Evolutionary conservation across 208 protist genomes (phyloP).

Genomic region (Endotrypanum monterogeii): DNA sequence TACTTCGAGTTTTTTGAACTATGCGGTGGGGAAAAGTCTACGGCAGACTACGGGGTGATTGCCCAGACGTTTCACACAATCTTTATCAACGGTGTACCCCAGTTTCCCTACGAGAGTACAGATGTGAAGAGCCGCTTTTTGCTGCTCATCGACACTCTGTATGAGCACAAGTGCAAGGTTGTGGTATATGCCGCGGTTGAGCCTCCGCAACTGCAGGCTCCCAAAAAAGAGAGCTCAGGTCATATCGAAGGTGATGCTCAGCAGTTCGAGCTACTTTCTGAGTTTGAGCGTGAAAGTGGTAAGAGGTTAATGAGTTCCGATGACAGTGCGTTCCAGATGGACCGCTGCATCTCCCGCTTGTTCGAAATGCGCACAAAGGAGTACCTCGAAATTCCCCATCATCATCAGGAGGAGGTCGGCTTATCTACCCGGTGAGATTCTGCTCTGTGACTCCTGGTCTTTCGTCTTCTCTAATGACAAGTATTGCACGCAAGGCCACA

Average conservation of each 20-base stretch:
- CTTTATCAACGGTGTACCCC: slow-evolving; percentile 85
- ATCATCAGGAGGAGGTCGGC: slow-evolving; percentile 26
- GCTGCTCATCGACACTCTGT: slow-evolving; percentile 89
- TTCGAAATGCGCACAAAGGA: slow-evolving; percentile 89
- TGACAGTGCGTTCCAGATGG: slow-evolving; percentile 87
- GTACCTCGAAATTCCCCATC: slow-evolving; percentile 78
- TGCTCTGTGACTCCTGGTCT: not conserved
- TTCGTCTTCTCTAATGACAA: not conserved
- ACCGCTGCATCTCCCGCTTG: slow-evolving; percentile 83
- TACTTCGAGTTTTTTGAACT: slow-evolving; percentile 86
- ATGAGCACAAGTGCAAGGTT: slow-evolving; percentile 84
- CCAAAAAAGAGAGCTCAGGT: slow-evolving; percentile 30
- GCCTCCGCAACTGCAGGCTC: slow-evolving; percentile 53
- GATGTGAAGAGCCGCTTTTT: slow-evolving; percentile 90
- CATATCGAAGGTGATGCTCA: slow-evolving; percentile 18
- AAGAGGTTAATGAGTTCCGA: slow-evolving; percentile 63
- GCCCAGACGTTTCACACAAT: slow-evolving; percentile 88
- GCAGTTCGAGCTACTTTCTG: slow-evolving; percentile 50
- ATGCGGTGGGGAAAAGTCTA: slow-evolving; percentile 66
- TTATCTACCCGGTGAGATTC: slow-evolving; percentile 22
- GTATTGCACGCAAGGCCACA: not conserved
- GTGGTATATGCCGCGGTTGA: slow-evolving; percentile 71
- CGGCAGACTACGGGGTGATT: slow-evolving; percentile 87
- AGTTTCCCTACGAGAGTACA: slow-evolving; percentile 70
- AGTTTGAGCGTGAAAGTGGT: slow-evolving; percentile 76